Conservation (phyloP, 176 grass and related monocot species). For the Canna indica region DNA sequence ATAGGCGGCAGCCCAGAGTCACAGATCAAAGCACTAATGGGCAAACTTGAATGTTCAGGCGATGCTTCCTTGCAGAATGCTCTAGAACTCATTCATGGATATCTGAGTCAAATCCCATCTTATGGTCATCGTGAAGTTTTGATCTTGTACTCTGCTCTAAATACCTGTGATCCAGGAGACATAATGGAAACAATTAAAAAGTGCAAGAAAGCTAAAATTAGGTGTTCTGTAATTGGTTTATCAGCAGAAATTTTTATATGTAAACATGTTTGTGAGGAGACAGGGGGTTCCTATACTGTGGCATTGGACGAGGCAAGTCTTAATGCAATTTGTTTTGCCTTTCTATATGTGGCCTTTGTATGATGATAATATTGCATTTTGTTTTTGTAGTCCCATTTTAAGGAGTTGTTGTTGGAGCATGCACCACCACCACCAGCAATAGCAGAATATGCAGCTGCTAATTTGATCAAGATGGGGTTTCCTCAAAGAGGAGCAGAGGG, state of each 20-base stretch:
- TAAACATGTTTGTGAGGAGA: constrained; percentile 86
- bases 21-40: constrained; percentile 82
- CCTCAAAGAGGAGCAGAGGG: constrained; percentile 95
- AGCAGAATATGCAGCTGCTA: constrained; percentile 91
- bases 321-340: constrained; percentile 1
- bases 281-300: constrained; percentile 77
- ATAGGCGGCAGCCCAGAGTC: constrained; percentile 90
- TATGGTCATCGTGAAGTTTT: constrained; percentile 93
- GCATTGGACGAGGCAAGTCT: constrained; percentile 68
- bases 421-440: constrained; percentile 84
- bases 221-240: constrained; percentile 82
- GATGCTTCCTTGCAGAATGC: constrained; percentile 92
- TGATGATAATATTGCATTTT: constrained; percentile 11
- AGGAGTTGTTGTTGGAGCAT: constrained; percentile 86
- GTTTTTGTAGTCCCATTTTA: constrained; percentile 74
- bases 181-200: constrained; percentile 69
- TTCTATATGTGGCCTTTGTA: constrained; percentile 2
- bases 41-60: constrained; percentile 88
- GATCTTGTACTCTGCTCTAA: constrained; percentile 74
- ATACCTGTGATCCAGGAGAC: constrained; percentile 88
- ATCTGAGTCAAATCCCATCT: constrained; percentile 72
- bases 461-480: constrained; percentile 99
- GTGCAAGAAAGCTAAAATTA: constrained; percentile 81
- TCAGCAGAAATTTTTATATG: constrained; percentile 94
- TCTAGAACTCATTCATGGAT: constrained; percentile 74